Evolutionary conservation across 352 stramenopile species (phyloP), one percentile per base, ranked within the genome.

Genomic region (Pythium phragmitis): DNA sequence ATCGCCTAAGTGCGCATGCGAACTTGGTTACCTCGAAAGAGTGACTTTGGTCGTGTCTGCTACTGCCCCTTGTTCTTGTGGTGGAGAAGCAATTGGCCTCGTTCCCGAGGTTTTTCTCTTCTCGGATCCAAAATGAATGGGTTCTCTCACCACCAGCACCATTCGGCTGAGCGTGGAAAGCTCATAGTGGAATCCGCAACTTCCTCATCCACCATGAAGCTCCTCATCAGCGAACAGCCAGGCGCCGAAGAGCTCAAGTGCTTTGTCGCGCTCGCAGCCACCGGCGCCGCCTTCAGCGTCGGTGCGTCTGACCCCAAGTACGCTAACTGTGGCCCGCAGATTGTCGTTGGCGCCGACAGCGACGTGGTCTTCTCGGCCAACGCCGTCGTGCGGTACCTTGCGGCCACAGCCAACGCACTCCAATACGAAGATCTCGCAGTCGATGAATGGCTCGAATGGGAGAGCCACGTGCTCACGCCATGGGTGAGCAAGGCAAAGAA

Each of bases 391-490:
- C 86, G 82, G 58, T 95, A 89, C 66, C 53, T 93, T 26, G 82
- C 84, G 42, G 67, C 72, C 9, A 45, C 56, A 36, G 39, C 53
- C 34, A 56, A 73, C 21, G 60, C 75, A 60, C 69, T 95, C 34
- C 73, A 89, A 54, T 74, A 70, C 42, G 82, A 95, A 7, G 84
- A 95, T 52, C 63, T 93, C 36, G 77, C 81, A 2, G 82, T 95
- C 39, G 84, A 95, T 60, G 86, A 95, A 51, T 95, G 82, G 78
- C 28, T 95, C 28, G 82, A 89, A 58, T 95, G 86, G 86, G 86
- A 95, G 67, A 78, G 76, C 54, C 76, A 86, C 36, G 75, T 83
- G 60, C 74, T 91, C 37, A 57, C 73, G 34, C 80, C 76, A 14
- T 91, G 77, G 77, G 70, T 91, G 52, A 69, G 56, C 26, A 76